Evolutionary conservation across 1,284 basidiomycete genomes (phyloP).

Genomic region (Rhodotorula glutinis): DNA sequence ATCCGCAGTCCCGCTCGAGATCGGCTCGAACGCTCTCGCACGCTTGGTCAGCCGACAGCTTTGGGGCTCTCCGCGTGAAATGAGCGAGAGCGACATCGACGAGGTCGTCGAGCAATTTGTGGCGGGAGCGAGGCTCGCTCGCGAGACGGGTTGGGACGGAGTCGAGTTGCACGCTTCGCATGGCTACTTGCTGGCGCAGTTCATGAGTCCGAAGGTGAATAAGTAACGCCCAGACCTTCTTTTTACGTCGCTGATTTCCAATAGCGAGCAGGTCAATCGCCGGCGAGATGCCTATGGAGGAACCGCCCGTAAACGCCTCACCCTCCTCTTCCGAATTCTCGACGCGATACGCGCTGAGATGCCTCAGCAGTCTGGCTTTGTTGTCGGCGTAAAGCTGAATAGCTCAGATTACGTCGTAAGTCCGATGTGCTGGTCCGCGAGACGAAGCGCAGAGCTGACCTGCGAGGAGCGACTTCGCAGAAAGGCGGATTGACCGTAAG

Average conservation of each 20-base stretch:
- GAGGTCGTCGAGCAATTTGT: constrained; percentile 66
- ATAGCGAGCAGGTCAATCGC: constrained; percentile 60
- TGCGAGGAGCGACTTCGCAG: constrained; percentile 12
- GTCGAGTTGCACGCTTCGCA: constrained; percentile 70
- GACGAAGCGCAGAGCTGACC: not conserved
- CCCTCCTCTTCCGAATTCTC: constrained; percentile 64
- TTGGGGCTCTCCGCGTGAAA: constrained; percentile 64
- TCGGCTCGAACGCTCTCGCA: constrained; percentile 51
- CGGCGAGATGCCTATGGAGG: constrained; percentile 63
- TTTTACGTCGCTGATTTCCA: not conserved
- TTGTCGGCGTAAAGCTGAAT: constrained; percentile 82
- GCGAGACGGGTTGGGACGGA: constrained; percentile 77
- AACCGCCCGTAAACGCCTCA: constrained; percentile 49
- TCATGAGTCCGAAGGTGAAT: constrained; percentile 71
- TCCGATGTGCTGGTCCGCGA: no score
- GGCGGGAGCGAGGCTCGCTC: constrained; percentile 64
- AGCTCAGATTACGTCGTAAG: constrained; percentile 71
- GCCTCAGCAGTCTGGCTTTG: constrained; percentile 57
- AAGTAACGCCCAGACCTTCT: not conserved
- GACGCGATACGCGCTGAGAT: constrained; percentile 60
- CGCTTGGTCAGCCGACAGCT: constrained; percentile 55
- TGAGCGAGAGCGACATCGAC: constrained; percentile 63
- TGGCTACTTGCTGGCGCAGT: constrained; percentile 73
- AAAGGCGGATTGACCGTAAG: constrained; percentile 50
- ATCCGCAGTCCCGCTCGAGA: constrained; percentile 59